These are phyloP conservation scores for Pseudogymnoascus sp. DNA, from an alignment of 2,329 filamentous ascomycete species.

Conservation along the genomic window DNA sequence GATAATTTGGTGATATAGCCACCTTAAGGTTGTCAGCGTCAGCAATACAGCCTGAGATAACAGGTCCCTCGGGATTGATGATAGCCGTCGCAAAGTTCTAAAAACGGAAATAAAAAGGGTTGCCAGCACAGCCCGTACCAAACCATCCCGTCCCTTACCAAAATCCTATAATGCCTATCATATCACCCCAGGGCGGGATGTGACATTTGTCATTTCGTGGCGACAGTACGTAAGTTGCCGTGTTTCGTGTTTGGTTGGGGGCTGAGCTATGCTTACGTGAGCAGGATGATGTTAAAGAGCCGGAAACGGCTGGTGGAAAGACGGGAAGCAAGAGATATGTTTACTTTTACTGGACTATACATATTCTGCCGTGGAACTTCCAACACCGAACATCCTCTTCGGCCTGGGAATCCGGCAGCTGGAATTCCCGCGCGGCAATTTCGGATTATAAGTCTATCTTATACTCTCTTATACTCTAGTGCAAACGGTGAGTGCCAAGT, in stretches of 20 bases:
- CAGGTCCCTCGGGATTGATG: background rate
- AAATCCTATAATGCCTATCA: background rate
- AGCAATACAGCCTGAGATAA: background rate
- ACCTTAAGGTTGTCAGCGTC: background rate
- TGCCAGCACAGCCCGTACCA: background rate
- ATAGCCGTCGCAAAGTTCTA: background rate
- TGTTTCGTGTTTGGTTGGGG: background rate
- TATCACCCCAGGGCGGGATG: background rate
- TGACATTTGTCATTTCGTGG: background rate
- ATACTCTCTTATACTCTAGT: background rate
- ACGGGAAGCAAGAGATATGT: background rate
- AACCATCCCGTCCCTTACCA: background rate
- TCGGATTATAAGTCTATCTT: background rate
- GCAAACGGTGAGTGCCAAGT: background rate
- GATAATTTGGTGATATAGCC: background rate
- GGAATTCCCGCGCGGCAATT: background rate
- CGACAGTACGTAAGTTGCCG: background rate
- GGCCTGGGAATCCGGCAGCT: background rate
- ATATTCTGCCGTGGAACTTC: background rate
- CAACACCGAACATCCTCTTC: background rate
- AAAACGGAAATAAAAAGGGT: constrained; percentile 3
- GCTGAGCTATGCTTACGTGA: constrained; percentile 6
- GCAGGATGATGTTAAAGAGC: background rate
- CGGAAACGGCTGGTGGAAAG: background rate
- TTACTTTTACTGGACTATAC: background rate